phyloP scores from a whole-genome alignment of 768 basidiomycete species.

The Xanthoconium stramineum region DNA sequence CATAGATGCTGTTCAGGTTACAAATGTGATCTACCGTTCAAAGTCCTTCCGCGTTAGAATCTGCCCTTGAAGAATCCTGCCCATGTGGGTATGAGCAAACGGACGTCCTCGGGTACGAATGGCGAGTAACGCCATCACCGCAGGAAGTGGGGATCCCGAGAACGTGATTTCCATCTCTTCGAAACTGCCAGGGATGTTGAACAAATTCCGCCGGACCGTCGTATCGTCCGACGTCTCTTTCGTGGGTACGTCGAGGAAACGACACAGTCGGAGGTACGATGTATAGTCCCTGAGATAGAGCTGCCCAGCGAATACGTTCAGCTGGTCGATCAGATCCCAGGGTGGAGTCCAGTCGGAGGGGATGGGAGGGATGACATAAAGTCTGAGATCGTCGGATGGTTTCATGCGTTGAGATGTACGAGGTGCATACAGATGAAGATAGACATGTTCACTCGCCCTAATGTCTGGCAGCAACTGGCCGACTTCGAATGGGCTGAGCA shows the following conservation, averaged over 20 bases:
- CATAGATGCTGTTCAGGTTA: no score
- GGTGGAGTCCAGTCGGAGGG: not conserved
- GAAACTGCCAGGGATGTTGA: not conserved
- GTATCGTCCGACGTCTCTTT: not conserved
- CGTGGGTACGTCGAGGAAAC: slow-evolving; percentile 14
- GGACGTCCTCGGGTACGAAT: no score
- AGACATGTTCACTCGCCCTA: slow-evolving; percentile 19
- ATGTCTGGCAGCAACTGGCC: slow-evolving; percentile 37
- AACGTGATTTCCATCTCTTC: not conserved
- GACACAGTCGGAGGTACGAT: slow-evolving; percentile 20
- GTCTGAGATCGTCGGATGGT: slow-evolving; percentile 32
- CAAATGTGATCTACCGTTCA: no score
- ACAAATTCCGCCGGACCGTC: not conserved
- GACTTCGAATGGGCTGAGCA: slow-evolving; percentile 20
- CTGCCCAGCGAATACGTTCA: not conserved
- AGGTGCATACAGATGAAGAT: slow-evolving; percentile 12
- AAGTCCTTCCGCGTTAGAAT: no score
- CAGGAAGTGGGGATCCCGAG: no score
- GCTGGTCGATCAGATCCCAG: not conserved
- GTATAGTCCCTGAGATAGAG: not conserved
- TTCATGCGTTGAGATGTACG: slow-evolving; percentile 32
- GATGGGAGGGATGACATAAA: slow-evolving; percentile 6
- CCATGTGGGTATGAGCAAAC: no score
- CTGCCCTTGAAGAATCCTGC: no score
- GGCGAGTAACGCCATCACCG: no score